phyloP scores from a whole-genome alignment of 2,329 filamentous ascomycete species.

The Ascochyta rabiei region DNA sequence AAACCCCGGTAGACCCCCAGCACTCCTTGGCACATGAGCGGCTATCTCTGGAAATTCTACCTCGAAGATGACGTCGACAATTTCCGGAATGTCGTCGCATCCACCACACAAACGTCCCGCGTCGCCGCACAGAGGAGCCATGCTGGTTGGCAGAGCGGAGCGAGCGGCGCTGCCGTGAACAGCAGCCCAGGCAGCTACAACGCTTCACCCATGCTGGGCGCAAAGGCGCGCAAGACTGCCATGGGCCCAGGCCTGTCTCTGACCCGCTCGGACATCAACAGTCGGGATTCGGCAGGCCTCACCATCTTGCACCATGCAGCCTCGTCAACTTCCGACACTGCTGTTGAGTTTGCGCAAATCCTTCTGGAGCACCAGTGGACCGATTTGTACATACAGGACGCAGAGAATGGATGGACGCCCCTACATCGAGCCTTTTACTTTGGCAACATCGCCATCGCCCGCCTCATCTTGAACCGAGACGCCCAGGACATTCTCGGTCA shows the following conservation, averaged over 20 bases:
- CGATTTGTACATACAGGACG: slow-evolving; percentile 86
- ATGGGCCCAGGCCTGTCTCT: slow-evolving; percentile 47
- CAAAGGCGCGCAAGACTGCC: slow-evolving; percentile 42
- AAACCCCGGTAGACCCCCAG: slow-evolving; percentile 56
- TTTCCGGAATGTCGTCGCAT: slow-evolving; percentile 87
- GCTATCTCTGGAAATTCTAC: slow-evolving; percentile 94
- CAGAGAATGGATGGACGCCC: slow-evolving; percentile 94
- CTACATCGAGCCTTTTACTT: slow-evolving; percentile 89
- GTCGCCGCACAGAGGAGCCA: slow-evolving; percentile 59
- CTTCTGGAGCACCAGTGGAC: slow-evolving; percentile 81
- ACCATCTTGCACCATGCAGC: slow-evolving; percentile 85
- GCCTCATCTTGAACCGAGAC: slow-evolving; percentile 80
- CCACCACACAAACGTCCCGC: slow-evolving; percentile 66
- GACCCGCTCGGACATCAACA: slow-evolving; percentile 76
- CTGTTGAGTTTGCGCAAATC: slow-evolving; percentile 75
- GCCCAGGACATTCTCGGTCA: slow-evolving; percentile 68
- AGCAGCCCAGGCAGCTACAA: slow-evolving; percentile 56
- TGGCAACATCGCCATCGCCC: slow-evolving; percentile 86
- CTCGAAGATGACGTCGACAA: slow-evolving; percentile 97
- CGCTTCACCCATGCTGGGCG: slow-evolving; percentile 52
- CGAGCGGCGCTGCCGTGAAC: slow-evolving; percentile 42
- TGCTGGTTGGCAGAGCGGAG: slow-evolving; percentile 42
- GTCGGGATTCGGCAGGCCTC: slow-evolving; percentile 78
- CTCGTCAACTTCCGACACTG: slow-evolving; percentile 72
- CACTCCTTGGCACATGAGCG: slow-evolving; percentile 75